Base-by-base conservation (phyloP, 1,284 basidiomycete genomes). In the Boletus chippewaensis region DNA sequence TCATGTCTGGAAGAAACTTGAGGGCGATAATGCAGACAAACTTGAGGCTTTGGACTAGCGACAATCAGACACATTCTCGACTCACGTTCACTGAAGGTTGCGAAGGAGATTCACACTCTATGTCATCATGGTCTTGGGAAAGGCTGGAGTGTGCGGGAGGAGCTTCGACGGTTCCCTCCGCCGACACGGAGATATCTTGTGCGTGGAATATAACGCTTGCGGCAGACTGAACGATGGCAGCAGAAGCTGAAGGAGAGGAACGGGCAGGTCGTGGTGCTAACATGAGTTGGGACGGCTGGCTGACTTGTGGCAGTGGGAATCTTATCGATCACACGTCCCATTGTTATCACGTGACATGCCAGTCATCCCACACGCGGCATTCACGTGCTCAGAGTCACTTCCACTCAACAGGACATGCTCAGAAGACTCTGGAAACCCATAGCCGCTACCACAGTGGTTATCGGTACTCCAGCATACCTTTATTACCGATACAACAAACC, bases 401-500 rank as follows among this genome's bases (percentile, higher is more conserved):
- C 22, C 22, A 26, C 29, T 40, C 26, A 12, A 29, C 47, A n/a
- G 29, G 26, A 36, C 38, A 87, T 87, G 84, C 69, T 84, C 51
- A 74, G 73, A 59, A 77, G 75, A 57, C 76, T 74, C 47, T 87
- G 83, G 85, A 87, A 80, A 63, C 84, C 67, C 38, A 28, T 70
- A 42, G 62, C 71, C 36, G 73, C 71, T 42, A 64, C 74, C 12
- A 64, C 72, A 26, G 61, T 72, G 12, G 55, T 73, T 47, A 58
- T 75, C 51, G 74, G 69, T 49, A 61, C 67, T n/a, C 70, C 77
- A 20, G 60, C 67, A 40, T 79, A 76, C 60, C 50, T 73, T 53
- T 79, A 75, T 61, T 70, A 73, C 59, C 53, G 46, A 24, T 63
- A 56, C 50, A 64, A 64, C 55, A 69, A 67, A 51, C 57, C 63